Percentiles rank a stretch among this genome's conserved stretches.
phyloP scores from a whole-genome alignment of 202 grass and related monocot species.

The Hordeum pubiflorum region DNA sequence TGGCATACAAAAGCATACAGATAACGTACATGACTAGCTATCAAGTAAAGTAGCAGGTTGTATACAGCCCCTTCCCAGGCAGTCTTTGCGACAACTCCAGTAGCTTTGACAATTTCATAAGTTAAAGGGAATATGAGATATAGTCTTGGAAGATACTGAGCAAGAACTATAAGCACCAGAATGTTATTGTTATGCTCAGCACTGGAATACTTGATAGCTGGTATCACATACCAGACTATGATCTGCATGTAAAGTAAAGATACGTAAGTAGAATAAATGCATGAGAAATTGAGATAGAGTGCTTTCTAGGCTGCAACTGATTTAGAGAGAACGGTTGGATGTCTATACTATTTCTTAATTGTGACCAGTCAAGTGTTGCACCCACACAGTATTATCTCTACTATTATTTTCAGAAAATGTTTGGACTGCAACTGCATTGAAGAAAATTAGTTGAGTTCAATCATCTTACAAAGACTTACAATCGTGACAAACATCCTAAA shows the following conservation, averaged over 20 bases:
- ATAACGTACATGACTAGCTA: slow-evolving; percentile 91
- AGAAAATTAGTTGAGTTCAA: not conserved
- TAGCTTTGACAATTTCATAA: slow-evolving; percentile 78
- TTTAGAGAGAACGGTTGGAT: not conserved
- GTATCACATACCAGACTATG: slow-evolving; percentile 87
- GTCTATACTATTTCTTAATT: not conserved
- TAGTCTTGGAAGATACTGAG: slow-evolving; percentile 86
- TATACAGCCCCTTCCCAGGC: slow-evolving; percentile 92
- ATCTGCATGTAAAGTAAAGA: slow-evolving; percentile 53
- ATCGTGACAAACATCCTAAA: not conserved
- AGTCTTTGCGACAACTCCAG: slow-evolving; percentile 87
- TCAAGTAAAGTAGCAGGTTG: slow-evolving; percentile 91
- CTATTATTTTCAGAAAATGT: not conserved
- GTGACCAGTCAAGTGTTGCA: not conserved
- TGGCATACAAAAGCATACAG: slow-evolving; percentile 7
- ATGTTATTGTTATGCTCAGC: slow-evolving; percentile 87
- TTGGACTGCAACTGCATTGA: not conserved
- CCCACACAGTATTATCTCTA: not conserved
- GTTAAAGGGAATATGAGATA: slow-evolving; percentile 97
- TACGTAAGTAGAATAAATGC: slow-evolving; percentile 16
- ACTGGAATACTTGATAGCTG: slow-evolving; percentile 60
- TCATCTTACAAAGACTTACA: not conserved
- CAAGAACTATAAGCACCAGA: slow-evolving; percentile 78
- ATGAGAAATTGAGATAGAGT: not conserved
- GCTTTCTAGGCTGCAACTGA: not conserved